These are phyloP conservation scores for Cyanidiococcus yangmingshanensis DNA, from an alignment of 23 red algal genomes.

Conservation along the genomic window DNA sequence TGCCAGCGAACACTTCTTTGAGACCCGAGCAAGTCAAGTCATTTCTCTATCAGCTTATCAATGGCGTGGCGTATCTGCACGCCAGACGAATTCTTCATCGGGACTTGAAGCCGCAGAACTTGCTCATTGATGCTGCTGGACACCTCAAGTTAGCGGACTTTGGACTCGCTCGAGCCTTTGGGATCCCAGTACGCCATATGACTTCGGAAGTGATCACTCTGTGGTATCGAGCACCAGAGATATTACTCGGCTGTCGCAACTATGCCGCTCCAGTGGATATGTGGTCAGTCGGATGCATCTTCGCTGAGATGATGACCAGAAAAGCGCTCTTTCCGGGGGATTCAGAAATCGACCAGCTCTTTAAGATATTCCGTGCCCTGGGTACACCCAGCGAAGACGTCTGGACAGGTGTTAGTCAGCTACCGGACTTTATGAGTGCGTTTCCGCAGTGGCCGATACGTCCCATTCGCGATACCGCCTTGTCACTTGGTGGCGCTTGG, in stretches of 20 bases:
- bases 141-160: slow-evolving; percentile 94
- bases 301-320: slow-evolving; percentile 91
- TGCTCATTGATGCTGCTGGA: slow-evolving; percentile 77
- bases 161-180: slow-evolving; percentile 97
- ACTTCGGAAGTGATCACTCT: slow-evolving; percentile 96
- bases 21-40: slow-evolving; percentile 63
- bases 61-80: slow-evolving; percentile 91
- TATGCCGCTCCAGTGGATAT: slow-evolving; percentile 94
- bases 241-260: slow-evolving; percentile 75
- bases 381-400: slow-evolving; percentile 77
- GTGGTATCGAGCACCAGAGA: slow-evolving; percentile 98
- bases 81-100: slow-evolving; percentile 76
- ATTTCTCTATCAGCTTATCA: slow-evolving; percentile 92
- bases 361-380: slow-evolving; percentile 95
- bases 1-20: slow-evolving; percentile 28
- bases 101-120: slow-evolving; percentile 95
- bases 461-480: slow-evolving; percentile 61
- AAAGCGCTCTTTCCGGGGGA: slow-evolving; percentile 88
- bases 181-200: slow-evolving; percentile 95
- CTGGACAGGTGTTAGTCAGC: slow-evolving; percentile 60
- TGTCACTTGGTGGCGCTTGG: slow-evolving; percentile 34
- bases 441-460: slow-evolving; percentile 83
- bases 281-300: slow-evolving; percentile 99
- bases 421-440: slow-evolving; percentile 74
- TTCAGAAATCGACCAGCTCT: slow-evolving; percentile 94